Conservation (phyloP, 805 yeast genomes). For the Candida stauntonica region DNA sequence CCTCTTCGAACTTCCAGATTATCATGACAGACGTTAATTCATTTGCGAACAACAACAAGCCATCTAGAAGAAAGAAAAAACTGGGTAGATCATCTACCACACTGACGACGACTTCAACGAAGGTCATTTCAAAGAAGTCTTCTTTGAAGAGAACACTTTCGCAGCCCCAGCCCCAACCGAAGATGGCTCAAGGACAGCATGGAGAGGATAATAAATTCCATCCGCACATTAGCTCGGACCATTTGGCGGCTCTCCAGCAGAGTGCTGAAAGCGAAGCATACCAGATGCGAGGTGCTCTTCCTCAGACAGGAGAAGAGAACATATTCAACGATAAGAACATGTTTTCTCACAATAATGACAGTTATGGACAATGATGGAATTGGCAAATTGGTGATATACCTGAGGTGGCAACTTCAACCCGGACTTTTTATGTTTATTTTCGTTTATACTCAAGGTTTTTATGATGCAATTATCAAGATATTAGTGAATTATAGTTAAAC, state of each 20-base stretch:
- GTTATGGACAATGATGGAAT: slow-evolving; percentile 1
- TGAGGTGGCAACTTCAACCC: too few relatives aligned
- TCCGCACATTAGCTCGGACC: too few relatives aligned
- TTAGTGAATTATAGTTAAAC: too few relatives aligned
- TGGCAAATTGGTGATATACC: too few relatives aligned
- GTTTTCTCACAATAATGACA: neutral
- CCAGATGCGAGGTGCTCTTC: neutral
- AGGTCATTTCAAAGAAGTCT: slow-evolving; percentile 17
- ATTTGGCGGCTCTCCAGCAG: too few relatives aligned
- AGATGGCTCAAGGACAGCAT: slow-evolving; percentile 5
- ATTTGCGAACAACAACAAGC: slow-evolving; percentile 17
- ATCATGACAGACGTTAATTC: slow-evolving; percentile 33
- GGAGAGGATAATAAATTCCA: too few relatives aligned
- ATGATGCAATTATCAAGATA: too few relatives aligned
- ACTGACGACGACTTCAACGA: slow-evolving; percentile 6
- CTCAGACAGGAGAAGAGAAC: neutral
- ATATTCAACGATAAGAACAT: slow-evolving; percentile 1
- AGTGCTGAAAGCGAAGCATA: neutral
- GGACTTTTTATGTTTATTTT: neutral
- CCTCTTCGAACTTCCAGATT: slow-evolving; percentile 29
- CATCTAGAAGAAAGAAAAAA: slow-evolving; percentile 18
- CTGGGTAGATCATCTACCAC: slow-evolving; percentile 22
- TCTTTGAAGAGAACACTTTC: slow-evolving; percentile 23
- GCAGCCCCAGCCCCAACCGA: slow-evolving; percentile 21
- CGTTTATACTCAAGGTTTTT: too few relatives aligned